A percentile compares a stretch with the other conserved stretches of the same genome.
Conservation (phyloP, 2,329 filamentous ascomycete species). For the Cladorrhinum sp. region DNA sequence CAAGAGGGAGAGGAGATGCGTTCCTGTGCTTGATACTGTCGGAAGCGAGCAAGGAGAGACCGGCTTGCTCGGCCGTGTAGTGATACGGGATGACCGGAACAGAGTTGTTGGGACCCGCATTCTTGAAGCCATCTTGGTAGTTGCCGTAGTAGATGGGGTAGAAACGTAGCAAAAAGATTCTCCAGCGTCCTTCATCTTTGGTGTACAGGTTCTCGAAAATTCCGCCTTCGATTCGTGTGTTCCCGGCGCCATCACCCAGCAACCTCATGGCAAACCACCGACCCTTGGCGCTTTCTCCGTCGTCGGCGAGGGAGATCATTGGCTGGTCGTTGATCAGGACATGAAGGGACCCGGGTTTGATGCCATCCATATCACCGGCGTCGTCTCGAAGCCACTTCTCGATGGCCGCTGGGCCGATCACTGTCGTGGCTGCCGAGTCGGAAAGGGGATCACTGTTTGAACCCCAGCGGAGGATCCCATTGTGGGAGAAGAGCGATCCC, state of each 20-base stretch:
- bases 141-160: constrained; percentile 19
- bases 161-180: constrained; percentile 20
- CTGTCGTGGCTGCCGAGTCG: constrained; percentile 2
- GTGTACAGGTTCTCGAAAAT: constrained; percentile 23
- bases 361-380: constrained; percentile 19
- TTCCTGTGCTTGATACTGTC: neutral
- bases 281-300: constrained; percentile 17
- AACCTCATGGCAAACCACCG: constrained; percentile 15
- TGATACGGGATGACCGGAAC: constrained; percentile 23
- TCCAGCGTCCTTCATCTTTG: constrained; percentile 9
- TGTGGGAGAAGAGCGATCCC: constrained; percentile 21
- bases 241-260: constrained; percentile 16
- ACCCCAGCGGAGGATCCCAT: constrained; percentile 22
- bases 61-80: constrained; percentile 19
- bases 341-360: constrained; percentile 18
- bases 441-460: constrained; percentile 10
- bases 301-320: constrained; percentile 14
- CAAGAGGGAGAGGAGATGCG: neutral
- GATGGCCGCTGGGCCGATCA: constrained; percentile 16
- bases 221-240: constrained; percentile 19
- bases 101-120: constrained; percentile 13
- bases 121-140: constrained; percentile 18
- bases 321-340: constrained; percentile 19
- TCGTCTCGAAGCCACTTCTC: constrained; percentile 17
- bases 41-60: constrained; percentile 9